Evolutionary conservation across 2,329 filamentous ascomycete species (phyloP).

Genomic region (Cercospora beticola): DNA sequence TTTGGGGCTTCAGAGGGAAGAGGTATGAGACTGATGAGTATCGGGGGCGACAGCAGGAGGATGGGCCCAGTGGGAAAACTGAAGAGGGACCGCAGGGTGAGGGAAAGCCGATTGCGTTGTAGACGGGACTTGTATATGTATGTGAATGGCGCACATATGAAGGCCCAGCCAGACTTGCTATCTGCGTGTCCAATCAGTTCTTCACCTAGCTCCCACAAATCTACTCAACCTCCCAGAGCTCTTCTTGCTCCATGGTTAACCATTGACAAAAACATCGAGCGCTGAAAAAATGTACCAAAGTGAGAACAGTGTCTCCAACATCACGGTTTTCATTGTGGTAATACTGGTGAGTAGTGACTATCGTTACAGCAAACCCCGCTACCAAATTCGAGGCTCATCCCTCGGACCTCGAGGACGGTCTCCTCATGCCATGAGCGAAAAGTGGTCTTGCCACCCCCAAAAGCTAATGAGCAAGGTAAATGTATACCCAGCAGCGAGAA

Average conservation of each 20-base stretch:
- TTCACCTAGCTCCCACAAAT: too few relatives aligned
- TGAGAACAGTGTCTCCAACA: not conserved
- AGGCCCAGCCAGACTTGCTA: not conserved
- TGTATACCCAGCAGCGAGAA: not conserved
- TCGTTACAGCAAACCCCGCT: not conserved
- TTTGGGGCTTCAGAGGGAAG: slow-evolving; percentile 97
- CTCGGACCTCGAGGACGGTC: not conserved
- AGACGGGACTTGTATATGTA: not conserved
- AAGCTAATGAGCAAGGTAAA: not conserved
- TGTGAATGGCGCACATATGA: too few relatives aligned
- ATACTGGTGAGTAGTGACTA: not conserved
- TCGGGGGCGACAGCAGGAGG: slow-evolving; percentile 20
- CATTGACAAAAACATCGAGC: too few relatives aligned
- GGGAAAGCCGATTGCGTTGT: slow-evolving; percentile 8
- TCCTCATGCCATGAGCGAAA: not conserved
- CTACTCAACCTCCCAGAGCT: not conserved
- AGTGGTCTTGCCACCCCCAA: not conserved
- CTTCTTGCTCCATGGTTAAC: not conserved
- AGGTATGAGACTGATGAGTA: slow-evolving; percentile 67
- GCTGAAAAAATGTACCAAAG: too few relatives aligned
- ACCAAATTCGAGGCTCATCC: not conserved
- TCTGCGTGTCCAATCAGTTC: not conserved
- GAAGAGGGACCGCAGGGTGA: not conserved
- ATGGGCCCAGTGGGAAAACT: not conserved
- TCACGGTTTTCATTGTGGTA: not conserved